phyloP scores from a whole-genome alignment of 2,329 filamentous ascomycete species.

The Nigrospora oryzae region DNA sequence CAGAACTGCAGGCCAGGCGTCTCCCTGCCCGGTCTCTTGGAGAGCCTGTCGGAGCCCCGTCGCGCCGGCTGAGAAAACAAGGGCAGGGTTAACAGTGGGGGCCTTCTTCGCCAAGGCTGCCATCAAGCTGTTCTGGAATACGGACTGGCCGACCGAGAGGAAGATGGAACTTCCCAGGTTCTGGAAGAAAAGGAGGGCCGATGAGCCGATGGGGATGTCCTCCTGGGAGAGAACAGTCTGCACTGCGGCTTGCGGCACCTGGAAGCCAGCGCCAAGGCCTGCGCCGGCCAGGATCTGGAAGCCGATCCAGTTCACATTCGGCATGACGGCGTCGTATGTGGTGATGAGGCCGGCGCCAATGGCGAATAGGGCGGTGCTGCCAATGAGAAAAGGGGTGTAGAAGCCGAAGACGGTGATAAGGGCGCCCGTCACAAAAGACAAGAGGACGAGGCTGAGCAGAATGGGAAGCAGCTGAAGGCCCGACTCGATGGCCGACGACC shows the following conservation, averaged over 20 bases:
- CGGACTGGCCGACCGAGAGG: slow-evolving; percentile 55
- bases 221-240: slow-evolving; percentile 39
- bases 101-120: not conserved
- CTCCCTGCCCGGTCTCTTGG: not conserved
- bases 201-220: slow-evolving; percentile 38
- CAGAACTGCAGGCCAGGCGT: not conserved
- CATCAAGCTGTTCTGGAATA: slow-evolving; percentile 54
- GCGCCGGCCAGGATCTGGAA: slow-evolving; percentile 46
- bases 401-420: slow-evolving; percentile 26
- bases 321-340: slow-evolving; percentile 21
- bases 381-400: slow-evolving; percentile 30
- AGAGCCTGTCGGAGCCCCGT: not conserved
- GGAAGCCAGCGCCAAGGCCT: slow-evolving; percentile 37
- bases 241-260: slow-evolving; percentile 34
- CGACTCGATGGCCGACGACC: slow-evolving; percentile 38
- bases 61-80: not conserved
- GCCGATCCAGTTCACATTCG: slow-evolving; percentile 43
- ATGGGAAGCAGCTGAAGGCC: slow-evolving; percentile 45
- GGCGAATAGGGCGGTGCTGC: slow-evolving; percentile 23
- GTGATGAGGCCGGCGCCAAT: slow-evolving; percentile 45
- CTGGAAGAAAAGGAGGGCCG: slow-evolving; percentile 50
- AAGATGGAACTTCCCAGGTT: slow-evolving; percentile 55
- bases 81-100: not conserved
- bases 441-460: slow-evolving; percentile 37
- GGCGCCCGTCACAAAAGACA: slow-evolving; percentile 31